Evolutionary conservation across 768 basidiomycete species (phyloP).

Genomic region (Psilocybe cyanescens): DNA sequence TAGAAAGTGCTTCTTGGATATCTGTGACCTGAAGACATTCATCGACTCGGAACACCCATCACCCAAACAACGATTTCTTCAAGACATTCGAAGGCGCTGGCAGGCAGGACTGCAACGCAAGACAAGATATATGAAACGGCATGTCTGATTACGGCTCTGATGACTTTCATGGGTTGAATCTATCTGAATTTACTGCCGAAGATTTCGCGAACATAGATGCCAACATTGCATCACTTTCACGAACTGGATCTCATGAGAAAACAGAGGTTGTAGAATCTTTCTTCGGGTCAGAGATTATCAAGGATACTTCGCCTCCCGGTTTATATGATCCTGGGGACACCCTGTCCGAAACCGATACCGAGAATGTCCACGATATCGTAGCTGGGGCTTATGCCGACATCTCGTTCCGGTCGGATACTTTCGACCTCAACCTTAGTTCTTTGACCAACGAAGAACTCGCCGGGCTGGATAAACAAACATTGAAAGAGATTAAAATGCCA

Average conservation of each 20-base stretch:
- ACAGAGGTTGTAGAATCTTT: background rate
- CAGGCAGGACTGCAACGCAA: background rate
- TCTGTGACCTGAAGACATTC: background rate
- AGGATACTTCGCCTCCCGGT: too few species aligned
- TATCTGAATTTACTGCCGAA: conserved; percentile 60
- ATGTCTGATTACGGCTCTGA: conserved; percentile 30
- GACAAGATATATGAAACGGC: background rate
- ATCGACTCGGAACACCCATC: background rate
- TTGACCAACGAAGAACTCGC: conserved; percentile 21
- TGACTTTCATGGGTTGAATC: conserved; percentile 46
- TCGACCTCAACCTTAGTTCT: conserved; percentile 20
- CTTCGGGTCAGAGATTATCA: too few species aligned
- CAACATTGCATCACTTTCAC: conserved; percentile 22
- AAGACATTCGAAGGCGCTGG: background rate
- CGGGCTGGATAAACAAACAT: conserved; percentile 12
- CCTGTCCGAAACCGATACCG: background rate
- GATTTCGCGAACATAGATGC: conserved; percentile 58
- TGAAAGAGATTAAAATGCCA: background rate
- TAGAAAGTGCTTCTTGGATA: background rate
- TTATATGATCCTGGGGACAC: background rate
- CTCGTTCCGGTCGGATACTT: conserved; percentile 20
- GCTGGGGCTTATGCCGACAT: conserved; percentile 1
- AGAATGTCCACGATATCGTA: background rate
- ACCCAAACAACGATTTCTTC: background rate
- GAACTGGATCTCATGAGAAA: background rate